phyloP scores from a whole-genome alignment of 345 rosid genomes.

The Anacardium occidentale region DNA sequence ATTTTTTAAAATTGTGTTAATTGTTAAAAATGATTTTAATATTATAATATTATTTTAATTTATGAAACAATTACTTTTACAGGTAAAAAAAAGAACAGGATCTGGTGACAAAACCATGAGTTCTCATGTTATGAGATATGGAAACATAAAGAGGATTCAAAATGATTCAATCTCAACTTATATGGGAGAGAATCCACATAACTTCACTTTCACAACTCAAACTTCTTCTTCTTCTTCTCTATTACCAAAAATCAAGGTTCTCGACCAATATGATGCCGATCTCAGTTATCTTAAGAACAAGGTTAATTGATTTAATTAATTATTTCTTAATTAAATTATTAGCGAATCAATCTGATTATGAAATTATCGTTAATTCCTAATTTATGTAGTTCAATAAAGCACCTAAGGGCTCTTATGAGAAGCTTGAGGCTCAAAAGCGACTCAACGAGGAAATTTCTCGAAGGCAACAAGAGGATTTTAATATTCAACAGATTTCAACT shows the following conservation, averaged over 20 bases:
- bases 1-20: no score
- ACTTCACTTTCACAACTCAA: slow-evolving; percentile 4
- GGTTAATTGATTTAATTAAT: slow-evolving; percentile 17
- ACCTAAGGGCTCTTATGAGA: slow-evolving; percentile 35
- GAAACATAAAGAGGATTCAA: slow-evolving; percentile 28
- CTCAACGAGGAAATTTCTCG: slow-evolving; percentile 25
- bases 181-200: slow-evolving; percentile 39
- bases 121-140: slow-evolving; percentile 66
- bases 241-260: slow-evolving; percentile 5
- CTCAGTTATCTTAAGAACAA: slow-evolving; percentile 38
- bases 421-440: slow-evolving; percentile 41
- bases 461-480: slow-evolving; percentile 41
- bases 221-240: slow-evolving; percentile 10
- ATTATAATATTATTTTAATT: no score
- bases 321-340: no score
- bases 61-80: not conserved
- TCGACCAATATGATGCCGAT: slow-evolving; percentile 40
- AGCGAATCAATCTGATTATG: no score
- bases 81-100: slow-evolving; percentile 50
- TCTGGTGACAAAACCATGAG: not conserved
- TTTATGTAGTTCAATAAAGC: slow-evolving; percentile 38
- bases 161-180: slow-evolving; percentile 34
- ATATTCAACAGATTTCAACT: slow-evolving; percentile 28
- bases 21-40: not conserved
- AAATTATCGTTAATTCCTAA: no score